Base-by-base conservation (phyloP, 2,329 filamentous ascomycete genomes). In the Sclerotinia nivalis region DNA sequence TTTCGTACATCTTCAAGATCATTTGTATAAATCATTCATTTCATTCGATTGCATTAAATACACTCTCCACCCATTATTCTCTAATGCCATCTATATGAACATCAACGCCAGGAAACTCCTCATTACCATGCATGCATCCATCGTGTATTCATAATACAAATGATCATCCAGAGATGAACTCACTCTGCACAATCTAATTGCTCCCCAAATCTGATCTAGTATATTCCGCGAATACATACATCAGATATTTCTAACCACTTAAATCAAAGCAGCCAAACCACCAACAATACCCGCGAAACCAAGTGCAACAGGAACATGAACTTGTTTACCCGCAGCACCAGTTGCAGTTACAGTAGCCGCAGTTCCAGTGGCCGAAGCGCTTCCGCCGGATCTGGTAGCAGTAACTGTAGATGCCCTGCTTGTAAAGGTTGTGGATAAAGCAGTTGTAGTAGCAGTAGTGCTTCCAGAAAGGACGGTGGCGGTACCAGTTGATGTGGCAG, bases 261-360 rank as follows among this genome's bases (percentile, higher is more conserved):
- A 75, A 28, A 75, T 72, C 61, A 75, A 68, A 60, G 72, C 70
- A 70, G 72, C 72, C 28, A 76, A 69, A 1, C 74, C 74, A 25
- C 70, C 72, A 55, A 73, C 34, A 28, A 75, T 56, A 59, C 71
- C 67, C 28, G 66, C 50, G 34, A 74, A 47, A 37, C 70, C 71
- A 47, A 73, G 47, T 10, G 72, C 56, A 66, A 70, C 54, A 6
- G 54, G 49, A 28, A 71, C n/a, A n/a, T 73, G 61, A 15, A 43
- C 59, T n/a, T 58, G 68, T 64, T 25, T 25, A 15, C 70, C 61
- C 7, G 68, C 71, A 45, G 69, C 70, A 50, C 68, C 68, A 3
- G 49, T 61, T 20, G 68, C 70, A 2, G 68, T 64, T 2, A 70
- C 72, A 2, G 55, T 45, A 15, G 50, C 4, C 6, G 22, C 22